Conservation (phyloP, 257 asterid species). For the Datura wrightii region DNA sequence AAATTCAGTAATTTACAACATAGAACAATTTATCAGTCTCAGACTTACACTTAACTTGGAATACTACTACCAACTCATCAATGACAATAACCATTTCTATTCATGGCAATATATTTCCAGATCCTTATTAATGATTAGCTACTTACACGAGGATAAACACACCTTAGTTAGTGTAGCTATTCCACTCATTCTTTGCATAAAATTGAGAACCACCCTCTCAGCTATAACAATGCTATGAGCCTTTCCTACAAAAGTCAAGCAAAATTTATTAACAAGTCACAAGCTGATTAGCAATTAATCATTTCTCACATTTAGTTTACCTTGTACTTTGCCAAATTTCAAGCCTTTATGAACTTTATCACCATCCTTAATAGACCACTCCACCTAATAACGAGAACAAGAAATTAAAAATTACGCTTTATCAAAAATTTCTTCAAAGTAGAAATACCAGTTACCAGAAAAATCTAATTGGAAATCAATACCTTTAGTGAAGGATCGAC, state of each 20-base stretch:
- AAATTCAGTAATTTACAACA: neutral
- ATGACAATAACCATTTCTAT: slow-evolving; percentile 4
- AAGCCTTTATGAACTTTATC: slow-evolving; percentile 83
- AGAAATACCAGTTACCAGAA: neutral
- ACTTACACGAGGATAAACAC: slow-evolving; percentile 32
- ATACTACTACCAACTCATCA: neutral
- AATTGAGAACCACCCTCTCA: slow-evolving; percentile 96
- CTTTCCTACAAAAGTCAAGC: slow-evolving; percentile 59
- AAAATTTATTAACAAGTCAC: slow-evolving; percentile 25
- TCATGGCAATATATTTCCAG: slow-evolving; percentile 3
- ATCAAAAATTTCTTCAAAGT: neutral
- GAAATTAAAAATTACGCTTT: neutral
- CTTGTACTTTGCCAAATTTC: slow-evolving; percentile 88
- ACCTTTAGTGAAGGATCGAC: slow-evolving; percentile 93
- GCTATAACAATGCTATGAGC: slow-evolving; percentile 91
- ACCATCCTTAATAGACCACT: slow-evolving; percentile 85
- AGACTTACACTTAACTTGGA: neutral
- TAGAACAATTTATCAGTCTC: neutral
- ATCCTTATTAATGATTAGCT: slow-evolving; percentile 6
- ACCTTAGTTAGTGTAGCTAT: slow-evolving; percentile 97
- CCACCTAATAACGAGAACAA: slow-evolving; percentile 54
- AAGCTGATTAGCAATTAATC: slow-evolving; percentile 5
- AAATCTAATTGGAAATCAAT: slow-evolving; percentile 9
- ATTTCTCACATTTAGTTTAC: slow-evolving; percentile 46
- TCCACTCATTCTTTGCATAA: slow-evolving; percentile 99